Evolutionary conservation across 2,329 filamentous ascomycete species (phyloP), one percentile per base, ranked within the genome.

Genomic region (Pseudogymnoascus sp.): DNA sequence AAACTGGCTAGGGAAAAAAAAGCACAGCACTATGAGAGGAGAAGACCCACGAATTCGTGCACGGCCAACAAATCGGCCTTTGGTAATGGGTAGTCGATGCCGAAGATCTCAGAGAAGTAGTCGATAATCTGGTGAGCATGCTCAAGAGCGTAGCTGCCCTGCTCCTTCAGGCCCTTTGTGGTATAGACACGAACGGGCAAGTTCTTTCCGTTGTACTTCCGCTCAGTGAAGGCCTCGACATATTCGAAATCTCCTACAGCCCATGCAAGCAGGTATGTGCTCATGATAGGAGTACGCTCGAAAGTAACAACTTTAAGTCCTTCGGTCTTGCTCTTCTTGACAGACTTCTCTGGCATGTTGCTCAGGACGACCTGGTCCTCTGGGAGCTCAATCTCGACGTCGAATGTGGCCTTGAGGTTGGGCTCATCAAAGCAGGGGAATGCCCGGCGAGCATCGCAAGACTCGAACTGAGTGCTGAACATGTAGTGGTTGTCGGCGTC

Each of bases 381-480:
- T 14, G 95, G 93, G 57, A 97, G 84, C 79, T 98, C 93, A 67
- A 99, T 89, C 72, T 92, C 84, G 65, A 99, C 90, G 76, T 97
- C 93, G 73, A 97, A 98, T 2, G 92, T 93, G 10, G 95, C 92
- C 79, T 99, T 99, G 68, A 98, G 83, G 73, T 96, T 96, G 45
- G 95, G 95, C 79, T 99, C 95, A 74, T 99, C 95, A 73, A 98
- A 98, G 79, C 95, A 99, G 60, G 95, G 95, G 78, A 99, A 97
- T 7, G 95, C 93, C 69, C 93, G 85, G 68, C 95, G 89, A 67
- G 95, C 95, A 78, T 99, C 95, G 73, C 92, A 96, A 54, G 93
- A 89, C 80, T 99, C 95, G 74, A 99, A 99, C 75, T 99, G 95
- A 60, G 95, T 99, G 80, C 91, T 96, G 77, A 96, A 81, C 90